These are phyloP conservation scores for Arachis hypogaea DNA, from an alignment of 306 rosid genomes.

Conservation along the genomic window DNA sequence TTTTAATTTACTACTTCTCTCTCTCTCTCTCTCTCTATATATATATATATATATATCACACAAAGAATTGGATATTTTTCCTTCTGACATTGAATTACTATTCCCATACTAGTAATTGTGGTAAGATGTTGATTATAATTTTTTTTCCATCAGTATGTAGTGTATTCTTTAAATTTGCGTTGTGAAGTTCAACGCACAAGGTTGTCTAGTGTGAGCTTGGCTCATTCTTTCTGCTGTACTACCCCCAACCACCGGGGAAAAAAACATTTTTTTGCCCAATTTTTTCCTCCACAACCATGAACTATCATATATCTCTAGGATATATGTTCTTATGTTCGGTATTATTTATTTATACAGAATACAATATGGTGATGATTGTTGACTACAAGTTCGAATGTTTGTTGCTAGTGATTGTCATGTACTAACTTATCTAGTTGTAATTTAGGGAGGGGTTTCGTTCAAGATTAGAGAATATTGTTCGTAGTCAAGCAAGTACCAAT, in stretches of 20 bases:
- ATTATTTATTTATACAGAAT: conserved; percentile 32
- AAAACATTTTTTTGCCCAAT: too few relatives aligned
- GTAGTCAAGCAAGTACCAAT: conserved; percentile 75
- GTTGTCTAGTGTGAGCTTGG: conserved; percentile 21
- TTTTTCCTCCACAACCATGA: too few relatives aligned
- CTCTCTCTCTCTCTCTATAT: too few relatives aligned
- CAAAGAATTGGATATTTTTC: conserved; percentile 7
- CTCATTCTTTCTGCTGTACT: not conserved
- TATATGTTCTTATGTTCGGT: not conserved
- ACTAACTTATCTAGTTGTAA: conserved; percentile 39
- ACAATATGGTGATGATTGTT: conserved; percentile 24
- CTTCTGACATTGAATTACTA: not conserved
- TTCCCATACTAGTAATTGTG: not conserved
- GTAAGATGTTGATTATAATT: conserved; percentile 2
- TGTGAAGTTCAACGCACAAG: conserved; percentile 1
- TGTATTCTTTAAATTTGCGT: conserved; percentile 26
- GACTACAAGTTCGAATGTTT: conserved; percentile 22
- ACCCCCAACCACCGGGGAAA: not conserved
- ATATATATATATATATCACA: too few relatives aligned
- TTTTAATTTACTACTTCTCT: too few relatives aligned
- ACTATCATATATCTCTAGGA: not conserved
- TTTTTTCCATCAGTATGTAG: conserved; percentile 9
- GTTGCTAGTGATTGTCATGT: conserved; percentile 33
- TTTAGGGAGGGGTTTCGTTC: conserved; percentile 93
- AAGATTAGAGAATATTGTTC: conserved; percentile 90